A percentile compares a stretch with the other conserved stretches of the same genome.
Evolutionary conservation across 2,329 filamentous ascomycete species (phyloP).

Genomic region (Hymenoscyphus infarciens): DNA sequence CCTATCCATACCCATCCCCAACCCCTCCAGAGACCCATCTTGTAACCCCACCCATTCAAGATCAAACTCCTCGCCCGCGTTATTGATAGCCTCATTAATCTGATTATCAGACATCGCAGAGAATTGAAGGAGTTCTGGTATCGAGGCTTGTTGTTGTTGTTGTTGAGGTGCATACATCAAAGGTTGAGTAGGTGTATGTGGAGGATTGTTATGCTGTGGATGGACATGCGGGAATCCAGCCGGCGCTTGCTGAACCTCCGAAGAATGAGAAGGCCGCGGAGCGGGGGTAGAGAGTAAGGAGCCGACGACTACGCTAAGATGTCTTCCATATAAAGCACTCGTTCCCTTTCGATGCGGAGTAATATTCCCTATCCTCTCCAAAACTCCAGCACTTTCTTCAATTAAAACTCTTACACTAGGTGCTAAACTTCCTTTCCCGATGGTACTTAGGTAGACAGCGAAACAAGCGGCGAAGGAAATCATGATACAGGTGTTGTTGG

Average conservation of each 20-base stretch:
- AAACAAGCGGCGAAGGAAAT: slow-evolving; percentile 72
- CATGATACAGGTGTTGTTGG: slow-evolving; percentile 76
- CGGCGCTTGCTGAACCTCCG: background rate
- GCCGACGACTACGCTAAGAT: slow-evolving; percentile 44
- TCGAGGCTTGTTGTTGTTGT: background rate
- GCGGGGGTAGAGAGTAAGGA: background rate
- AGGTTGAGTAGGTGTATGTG: background rate
- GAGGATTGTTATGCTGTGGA: background rate
- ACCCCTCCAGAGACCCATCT: slow-evolving; percentile 26
- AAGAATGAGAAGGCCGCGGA: background rate
- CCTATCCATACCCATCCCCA: slow-evolving; percentile 4
- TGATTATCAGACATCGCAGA: slow-evolving; percentile 68
- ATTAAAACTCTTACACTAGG: slow-evolving; percentile 62
- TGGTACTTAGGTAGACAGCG: slow-evolving; percentile 60
- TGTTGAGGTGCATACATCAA: background rate
- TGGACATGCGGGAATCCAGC: background rate
- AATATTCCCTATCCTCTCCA: slow-evolving; percentile 64
- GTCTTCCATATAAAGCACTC: slow-evolving; percentile 56
- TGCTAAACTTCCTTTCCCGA: slow-evolving; percentile 51
- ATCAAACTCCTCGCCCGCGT: slow-evolving; percentile 57
- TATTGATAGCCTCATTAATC: slow-evolving; percentile 62
- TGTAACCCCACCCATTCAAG: slow-evolving; percentile 24
- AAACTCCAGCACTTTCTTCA: slow-evolving; percentile 63
- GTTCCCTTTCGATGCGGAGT: slow-evolving; percentile 65
- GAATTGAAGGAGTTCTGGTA: slow-evolving; percentile 53